Conservation (phyloP, 2,329 filamentous ascomycete genomes). For the Penicillium sp. region DNA sequence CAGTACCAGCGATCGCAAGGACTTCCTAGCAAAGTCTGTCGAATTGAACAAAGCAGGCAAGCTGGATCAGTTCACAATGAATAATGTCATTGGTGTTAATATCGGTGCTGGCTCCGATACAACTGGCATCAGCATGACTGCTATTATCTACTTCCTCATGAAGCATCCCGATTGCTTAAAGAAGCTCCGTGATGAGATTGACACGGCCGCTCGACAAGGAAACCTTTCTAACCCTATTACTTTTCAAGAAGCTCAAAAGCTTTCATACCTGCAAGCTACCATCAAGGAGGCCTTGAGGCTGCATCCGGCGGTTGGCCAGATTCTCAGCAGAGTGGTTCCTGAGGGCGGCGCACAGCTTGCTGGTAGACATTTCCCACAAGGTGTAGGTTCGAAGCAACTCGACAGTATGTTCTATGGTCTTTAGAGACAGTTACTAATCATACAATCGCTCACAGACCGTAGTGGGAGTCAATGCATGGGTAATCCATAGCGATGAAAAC, state of each 20-base stretch:
- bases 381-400: conserved; percentile 31
- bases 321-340: conserved; percentile 1
- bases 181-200: conserved; percentile 32
- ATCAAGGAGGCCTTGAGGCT: conserved; percentile 27
- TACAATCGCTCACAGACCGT: too few relatives aligned
- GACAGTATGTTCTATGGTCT: too few relatives aligned
- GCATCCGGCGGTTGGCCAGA: conserved; percentile 39
- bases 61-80: too few relatives aligned
- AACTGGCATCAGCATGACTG: conserved; percentile 12
- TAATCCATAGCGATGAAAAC: conserved; percentile 35
- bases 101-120: conserved; percentile 14
- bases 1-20: too few relatives aligned
- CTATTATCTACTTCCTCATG: conserved; percentile 15
- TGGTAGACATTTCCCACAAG: conserved; percentile 38
- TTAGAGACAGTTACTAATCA: too few relatives aligned
- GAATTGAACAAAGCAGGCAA: too few relatives aligned
- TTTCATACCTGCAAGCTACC: conserved; percentile 28
- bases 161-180: conserved; percentile 20
- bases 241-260: conserved; percentile 15
- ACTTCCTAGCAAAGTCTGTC: too few relatives aligned
- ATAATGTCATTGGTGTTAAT: too few relatives aligned
- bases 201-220: conserved; percentile 7
- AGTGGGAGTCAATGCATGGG: conserved; percentile 46
- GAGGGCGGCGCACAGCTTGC: not conserved
- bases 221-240: conserved; percentile 9